Evolutionary conservation across 2,329 filamentous ascomycete genomes (phyloP).

Genomic region (Alternaria arborescens): DNA sequence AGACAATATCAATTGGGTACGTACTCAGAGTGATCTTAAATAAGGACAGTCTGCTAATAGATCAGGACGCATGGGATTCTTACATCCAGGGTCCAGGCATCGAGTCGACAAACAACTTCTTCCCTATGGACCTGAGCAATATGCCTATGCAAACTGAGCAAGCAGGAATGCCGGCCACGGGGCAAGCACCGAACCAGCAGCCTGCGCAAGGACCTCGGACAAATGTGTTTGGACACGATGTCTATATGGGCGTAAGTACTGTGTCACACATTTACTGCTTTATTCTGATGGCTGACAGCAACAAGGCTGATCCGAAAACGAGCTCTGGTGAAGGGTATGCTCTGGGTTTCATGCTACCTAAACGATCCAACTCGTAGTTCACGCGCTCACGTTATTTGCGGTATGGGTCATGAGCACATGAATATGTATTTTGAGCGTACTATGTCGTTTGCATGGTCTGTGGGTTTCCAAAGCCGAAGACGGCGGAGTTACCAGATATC

Average conservation of each 20-base stretch:
- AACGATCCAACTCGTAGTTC: slow-evolving; percentile 15
- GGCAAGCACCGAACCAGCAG: slow-evolving; percentile 17
- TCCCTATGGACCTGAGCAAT: slow-evolving; percentile 53
- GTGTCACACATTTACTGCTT: slow-evolving; percentile 7
- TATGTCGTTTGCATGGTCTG: neutral
- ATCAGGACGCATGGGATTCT: slow-evolving; percentile 69
- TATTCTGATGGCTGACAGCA: slow-evolving; percentile 17
- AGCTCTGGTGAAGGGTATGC: slow-evolving; percentile 35
- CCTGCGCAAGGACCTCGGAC: slow-evolving; percentile 32
- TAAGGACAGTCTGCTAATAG: slow-evolving; percentile 17
- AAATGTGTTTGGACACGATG: slow-evolving; percentile 44
- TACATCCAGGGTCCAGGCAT: slow-evolving; percentile 69
- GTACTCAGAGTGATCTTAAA: slow-evolving; percentile 30
- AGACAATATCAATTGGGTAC: slow-evolving; percentile 69
- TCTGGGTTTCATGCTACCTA: slow-evolving; percentile 44
- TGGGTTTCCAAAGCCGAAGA: slow-evolving; percentile 3
- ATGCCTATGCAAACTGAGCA: slow-evolving; percentile 46
- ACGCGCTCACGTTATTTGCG: neutral
- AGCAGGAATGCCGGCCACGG: slow-evolving; percentile 30
- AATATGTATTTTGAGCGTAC: neutral
- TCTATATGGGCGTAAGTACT: slow-evolving; percentile 53
- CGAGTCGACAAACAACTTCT: slow-evolving; percentile 54
- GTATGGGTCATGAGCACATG: slow-evolving; percentile 4
- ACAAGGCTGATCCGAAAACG: slow-evolving; percentile 39
- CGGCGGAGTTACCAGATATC: slow-evolving; percentile 3